A percentile compares a stretch with the other conserved stretches of the same genome.
Evolutionary conservation across 805 yeast genomes (phyloP).

Genomic region (Myxozyma nipponensis): DNA sequence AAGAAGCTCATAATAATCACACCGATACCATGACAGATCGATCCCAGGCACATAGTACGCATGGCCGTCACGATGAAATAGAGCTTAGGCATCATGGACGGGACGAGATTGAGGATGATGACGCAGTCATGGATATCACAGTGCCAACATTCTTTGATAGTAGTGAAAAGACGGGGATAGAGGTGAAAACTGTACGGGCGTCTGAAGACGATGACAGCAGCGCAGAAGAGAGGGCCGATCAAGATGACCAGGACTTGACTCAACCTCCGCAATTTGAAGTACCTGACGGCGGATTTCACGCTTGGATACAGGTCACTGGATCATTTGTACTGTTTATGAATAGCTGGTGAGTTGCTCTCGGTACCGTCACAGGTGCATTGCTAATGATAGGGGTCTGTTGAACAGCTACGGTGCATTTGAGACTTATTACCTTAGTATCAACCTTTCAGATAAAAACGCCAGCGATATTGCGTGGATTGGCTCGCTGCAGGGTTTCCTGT

Average conservation of each 20-base stretch:
- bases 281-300: constrained; percentile 19
- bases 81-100: too few species aligned
- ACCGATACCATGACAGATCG: too few species aligned
- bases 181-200: background rate
- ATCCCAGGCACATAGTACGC: too few species aligned
- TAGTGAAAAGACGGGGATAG: background rate
- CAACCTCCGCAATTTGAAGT: background rate
- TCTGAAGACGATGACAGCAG: background rate
- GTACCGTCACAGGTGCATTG: background rate
- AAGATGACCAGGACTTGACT: background rate
- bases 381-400: constrained; percentile 43
- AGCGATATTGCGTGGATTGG: constrained; percentile 38
- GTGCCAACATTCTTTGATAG: background rate
- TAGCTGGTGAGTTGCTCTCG: constrained; percentile 8
- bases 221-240: too few species aligned
- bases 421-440: constrained; percentile 29
- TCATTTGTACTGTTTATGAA: constrained; percentile 11
- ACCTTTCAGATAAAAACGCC: constrained; percentile 27
- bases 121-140: background rate
- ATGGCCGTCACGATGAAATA: too few species aligned
- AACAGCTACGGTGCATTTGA: constrained; percentile 32
- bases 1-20: too few species aligned
- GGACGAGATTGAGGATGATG: background rate
- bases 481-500: constrained; percentile 34
- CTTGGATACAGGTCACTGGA: constrained; percentile 21